phyloP scores from a whole-genome alignment of 208 protist genomes.

The Acanthamoeba triangularis region DNA sequence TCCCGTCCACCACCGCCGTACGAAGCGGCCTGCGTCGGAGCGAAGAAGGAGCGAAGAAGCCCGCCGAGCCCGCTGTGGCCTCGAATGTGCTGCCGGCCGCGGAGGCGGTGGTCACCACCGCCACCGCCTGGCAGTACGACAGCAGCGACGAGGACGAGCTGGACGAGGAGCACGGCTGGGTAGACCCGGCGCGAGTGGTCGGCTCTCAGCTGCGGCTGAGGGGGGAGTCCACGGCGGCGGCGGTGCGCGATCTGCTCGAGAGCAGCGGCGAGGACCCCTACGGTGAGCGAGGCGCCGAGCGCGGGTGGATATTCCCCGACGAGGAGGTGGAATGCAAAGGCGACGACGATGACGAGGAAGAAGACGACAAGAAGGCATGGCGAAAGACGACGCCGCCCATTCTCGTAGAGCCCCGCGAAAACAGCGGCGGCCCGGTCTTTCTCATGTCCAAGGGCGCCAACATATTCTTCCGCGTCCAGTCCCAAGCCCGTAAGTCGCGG shows the following conservation, averaged over 20 bases:
- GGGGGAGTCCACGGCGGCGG: neutral
- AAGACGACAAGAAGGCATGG: neutral
- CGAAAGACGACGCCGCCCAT: slow-evolving; percentile 9
- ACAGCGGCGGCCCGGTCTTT: neutral
- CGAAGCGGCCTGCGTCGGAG: too few species aligned
- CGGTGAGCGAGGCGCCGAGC: neutral
- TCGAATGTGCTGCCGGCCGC: neutral
- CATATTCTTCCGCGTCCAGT: slow-evolving; percentile 49
- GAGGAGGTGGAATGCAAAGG: neutral
- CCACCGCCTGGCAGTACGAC: neutral
- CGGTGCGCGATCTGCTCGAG: neutral
- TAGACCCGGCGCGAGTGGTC: neutral
- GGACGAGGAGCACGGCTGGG: neutral
- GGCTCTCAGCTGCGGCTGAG: neutral
- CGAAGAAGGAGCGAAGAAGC: too few species aligned
- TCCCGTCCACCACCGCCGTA: too few species aligned
- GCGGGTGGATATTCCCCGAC: neutral
- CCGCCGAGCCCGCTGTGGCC: too few species aligned
- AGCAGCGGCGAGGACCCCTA: neutral
- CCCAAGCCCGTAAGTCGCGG: neutral
- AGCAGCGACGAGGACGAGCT: neutral
- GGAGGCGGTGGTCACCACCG: neutral
- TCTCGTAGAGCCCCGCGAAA: neutral
- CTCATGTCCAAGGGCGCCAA: neutral
- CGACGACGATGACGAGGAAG: neutral